Evolutionary conservation across 169 alveolate genomes (phyloP).

Genomic region (Theileria sp.): DNA sequence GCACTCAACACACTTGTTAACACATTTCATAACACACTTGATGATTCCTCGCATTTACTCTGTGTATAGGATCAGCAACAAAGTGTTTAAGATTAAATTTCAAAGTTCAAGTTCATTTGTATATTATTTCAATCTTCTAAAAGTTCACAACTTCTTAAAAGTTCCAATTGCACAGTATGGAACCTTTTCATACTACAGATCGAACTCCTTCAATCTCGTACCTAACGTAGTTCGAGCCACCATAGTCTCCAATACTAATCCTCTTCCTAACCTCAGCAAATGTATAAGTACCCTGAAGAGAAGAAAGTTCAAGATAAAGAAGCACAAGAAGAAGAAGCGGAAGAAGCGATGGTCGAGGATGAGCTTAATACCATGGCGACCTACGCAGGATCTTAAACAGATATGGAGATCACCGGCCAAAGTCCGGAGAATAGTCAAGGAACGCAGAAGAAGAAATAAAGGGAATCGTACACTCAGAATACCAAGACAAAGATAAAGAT

Average conservation of each 20-base stretch:
- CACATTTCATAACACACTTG: not conserved
- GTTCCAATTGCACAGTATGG: not conserved
- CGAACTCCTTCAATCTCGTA: no score
- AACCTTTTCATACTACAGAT: not conserved
- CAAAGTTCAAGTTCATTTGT: not conserved
- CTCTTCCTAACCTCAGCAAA: no score
- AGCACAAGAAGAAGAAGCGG: conserved; percentile 79
- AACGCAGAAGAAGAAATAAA: conserved; percentile 63
- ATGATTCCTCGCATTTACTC: not conserved
- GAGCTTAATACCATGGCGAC: conserved; percentile 74
- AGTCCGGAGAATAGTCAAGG: conserved; percentile 72
- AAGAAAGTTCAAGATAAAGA: conserved; percentile 72
- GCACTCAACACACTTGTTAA: conserved; percentile 3
- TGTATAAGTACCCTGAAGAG: conserved; percentile 75
- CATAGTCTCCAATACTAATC: not conserved
- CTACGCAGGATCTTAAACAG: conserved; percentile 56
- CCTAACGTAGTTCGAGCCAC: not conserved
- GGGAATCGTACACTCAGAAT: conserved; percentile 61
- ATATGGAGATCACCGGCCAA: conserved; percentile 64
- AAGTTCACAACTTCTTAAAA: not conserved
- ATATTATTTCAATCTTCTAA: not conserved
- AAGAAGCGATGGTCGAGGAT: conserved; percentile 71
- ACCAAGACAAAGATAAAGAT: conserved; percentile 59
- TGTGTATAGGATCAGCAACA: no score
- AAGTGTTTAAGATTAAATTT: no score